Evolutionary conservation across 495 filamentous ascomycete genomes (phyloP).

Genomic region (Daldinia vernicosa): DNA sequence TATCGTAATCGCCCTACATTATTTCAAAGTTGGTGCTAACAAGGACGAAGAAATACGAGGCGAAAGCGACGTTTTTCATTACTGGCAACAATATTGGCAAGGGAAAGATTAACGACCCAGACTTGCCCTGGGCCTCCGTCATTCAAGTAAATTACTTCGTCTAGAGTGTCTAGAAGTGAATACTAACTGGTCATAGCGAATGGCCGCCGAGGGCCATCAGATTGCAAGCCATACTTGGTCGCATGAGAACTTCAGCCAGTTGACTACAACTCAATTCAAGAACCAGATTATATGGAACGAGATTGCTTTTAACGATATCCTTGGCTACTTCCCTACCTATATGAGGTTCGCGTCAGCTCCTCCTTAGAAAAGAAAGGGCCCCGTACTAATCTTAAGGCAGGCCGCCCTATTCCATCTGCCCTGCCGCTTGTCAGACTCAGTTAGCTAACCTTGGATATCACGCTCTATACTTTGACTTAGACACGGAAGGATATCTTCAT

Average conservation of each 20-base stretch:
- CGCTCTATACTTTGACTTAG: constrained; percentile 76
- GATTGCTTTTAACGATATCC: constrained; percentile 78
- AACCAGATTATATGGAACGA: constrained; percentile 82
- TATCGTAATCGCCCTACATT: not conserved
- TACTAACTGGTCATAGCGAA: constrained; percentile 60
- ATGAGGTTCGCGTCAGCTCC: constrained; percentile 61
- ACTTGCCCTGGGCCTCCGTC: constrained; percentile 64
- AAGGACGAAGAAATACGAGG: constrained; percentile 61
- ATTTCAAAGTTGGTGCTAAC: constrained; percentile 8
- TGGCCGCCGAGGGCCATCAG: constrained; percentile 77
- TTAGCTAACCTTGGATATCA: constrained; percentile 78
- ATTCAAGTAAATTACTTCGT: constrained; percentile 58
- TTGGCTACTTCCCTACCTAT: constrained; percentile 84
- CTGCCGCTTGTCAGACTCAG: constrained; percentile 65
- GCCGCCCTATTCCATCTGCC: constrained; percentile 81
- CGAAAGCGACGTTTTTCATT: constrained; percentile 82
- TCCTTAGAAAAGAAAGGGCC: not conserved
- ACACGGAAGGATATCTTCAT: constrained; percentile 81
- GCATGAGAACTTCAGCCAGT: constrained; percentile 74
- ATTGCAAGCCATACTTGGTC: constrained; percentile 88
- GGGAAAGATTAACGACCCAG: constrained; percentile 70
- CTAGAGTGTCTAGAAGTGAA: constrained; percentile 6
- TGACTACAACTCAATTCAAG: constrained; percentile 62
- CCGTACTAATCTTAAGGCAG: constrained; percentile 40
- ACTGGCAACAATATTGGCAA: constrained; percentile 79